phyloP scores from a whole-genome alignment of 192 early-diverging fungal species.

The Fimicolochytrium jonesii region DNA sequence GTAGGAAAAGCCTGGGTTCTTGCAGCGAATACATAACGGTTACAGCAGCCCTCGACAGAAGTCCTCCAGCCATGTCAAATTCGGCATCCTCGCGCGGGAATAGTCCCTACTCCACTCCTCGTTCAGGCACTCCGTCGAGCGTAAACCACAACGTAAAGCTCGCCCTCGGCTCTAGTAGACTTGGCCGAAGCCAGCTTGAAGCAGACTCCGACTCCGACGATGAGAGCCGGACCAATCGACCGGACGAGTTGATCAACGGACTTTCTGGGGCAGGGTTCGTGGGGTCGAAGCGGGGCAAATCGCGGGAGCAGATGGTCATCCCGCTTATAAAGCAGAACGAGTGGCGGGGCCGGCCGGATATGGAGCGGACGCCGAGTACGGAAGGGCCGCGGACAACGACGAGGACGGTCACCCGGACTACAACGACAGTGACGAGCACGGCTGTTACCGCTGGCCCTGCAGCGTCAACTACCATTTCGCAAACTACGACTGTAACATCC shows the following conservation, averaged over 20 bases:
- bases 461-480: background rate
- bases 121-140: too few species aligned
- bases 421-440: background rate
- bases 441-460: background rate
- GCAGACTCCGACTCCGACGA: too few species aligned
- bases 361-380: background rate
- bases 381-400: background rate
- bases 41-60: too few species aligned
- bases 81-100: too few species aligned
- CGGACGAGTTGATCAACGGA: constrained; percentile 4
- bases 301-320: constrained; percentile 28
- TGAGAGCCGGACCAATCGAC: too few species aligned
- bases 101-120: too few species aligned
- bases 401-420: background rate
- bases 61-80: too few species aligned
- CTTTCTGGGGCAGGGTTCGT: background rate
- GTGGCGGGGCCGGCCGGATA: constrained; percentile 19
- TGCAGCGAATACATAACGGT: too few species aligned
- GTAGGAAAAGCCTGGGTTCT: too few species aligned
- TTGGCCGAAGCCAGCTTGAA: too few species aligned
- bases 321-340: constrained; percentile 34
- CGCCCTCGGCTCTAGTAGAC: too few species aligned
- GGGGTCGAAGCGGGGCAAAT: background rate
- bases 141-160: too few species aligned
- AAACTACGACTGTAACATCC: background rate